Evolutionary conservation across 2,329 filamentous ascomycete genomes (phyloP).

Genomic region (Talaromyces piceae): DNA sequence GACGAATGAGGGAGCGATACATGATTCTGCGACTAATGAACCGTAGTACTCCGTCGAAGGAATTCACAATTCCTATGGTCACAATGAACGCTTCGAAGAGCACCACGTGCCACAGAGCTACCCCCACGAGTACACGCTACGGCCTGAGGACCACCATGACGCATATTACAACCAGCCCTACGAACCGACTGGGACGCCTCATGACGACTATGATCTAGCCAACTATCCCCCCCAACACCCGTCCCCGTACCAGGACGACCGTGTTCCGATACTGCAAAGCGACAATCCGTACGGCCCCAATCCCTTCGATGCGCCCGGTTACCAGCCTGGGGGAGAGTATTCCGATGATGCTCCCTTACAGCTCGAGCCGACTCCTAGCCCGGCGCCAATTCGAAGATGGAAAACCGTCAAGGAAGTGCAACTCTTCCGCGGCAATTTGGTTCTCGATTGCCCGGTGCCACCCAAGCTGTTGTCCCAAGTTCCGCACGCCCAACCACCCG

Average conservation of each 20-base stretch:
- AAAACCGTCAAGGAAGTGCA: constrained; percentile 99
- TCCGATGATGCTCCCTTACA: constrained; percentile 29
- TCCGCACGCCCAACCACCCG: constrained; percentile 67
- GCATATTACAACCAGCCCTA: constrained; percentile 80
- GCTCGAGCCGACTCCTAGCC: constrained; percentile 40
- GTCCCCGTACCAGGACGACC: constrained; percentile 59
- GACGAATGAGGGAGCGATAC: neutral
- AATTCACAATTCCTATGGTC: constrained; percentile 55
- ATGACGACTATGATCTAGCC: constrained; percentile 50
- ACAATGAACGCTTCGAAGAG: constrained; percentile 54
- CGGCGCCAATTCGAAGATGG: constrained; percentile 70
- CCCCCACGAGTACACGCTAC: constrained; percentile 60
- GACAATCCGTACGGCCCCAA: constrained; percentile 58
- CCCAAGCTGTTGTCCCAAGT: constrained; percentile 81
- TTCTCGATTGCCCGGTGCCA: constrained; percentile 92
- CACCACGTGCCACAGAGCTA: constrained; percentile 26
- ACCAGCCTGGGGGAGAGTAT: constrained; percentile 31
- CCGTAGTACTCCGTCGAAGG: constrained; percentile 63
- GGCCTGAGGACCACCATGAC: constrained; percentile 81
- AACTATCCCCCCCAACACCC: constrained; percentile 47
- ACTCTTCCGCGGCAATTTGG: constrained; percentile 90
- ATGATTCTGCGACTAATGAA: neutral
- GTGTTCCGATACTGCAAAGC: constrained; percentile 66
- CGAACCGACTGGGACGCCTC: constrained; percentile 52
- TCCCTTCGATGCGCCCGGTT: constrained; percentile 53